Evolutionary conservation across 768 basidiomycete species (phyloP).

Genomic region (Kwoniella mangroviensis): DNA sequence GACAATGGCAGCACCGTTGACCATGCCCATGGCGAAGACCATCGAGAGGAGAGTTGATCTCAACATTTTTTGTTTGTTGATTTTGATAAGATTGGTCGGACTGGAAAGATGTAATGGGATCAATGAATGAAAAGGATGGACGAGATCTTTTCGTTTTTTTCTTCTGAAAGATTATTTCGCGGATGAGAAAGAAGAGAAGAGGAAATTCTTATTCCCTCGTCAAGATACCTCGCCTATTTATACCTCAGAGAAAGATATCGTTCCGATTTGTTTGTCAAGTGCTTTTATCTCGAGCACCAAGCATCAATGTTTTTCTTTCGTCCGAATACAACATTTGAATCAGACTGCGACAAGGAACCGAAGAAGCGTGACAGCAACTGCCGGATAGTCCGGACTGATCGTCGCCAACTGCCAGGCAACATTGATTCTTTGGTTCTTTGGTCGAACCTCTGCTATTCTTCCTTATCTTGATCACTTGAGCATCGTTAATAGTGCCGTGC

Average conservation of each 20-base stretch:
- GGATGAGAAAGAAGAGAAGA: background rate
- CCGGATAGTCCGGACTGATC: background rate
- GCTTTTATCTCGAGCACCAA: background rate
- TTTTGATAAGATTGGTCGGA: background rate
- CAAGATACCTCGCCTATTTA: background rate
- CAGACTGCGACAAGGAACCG: background rate
- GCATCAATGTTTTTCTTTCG: background rate
- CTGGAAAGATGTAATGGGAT: background rate
- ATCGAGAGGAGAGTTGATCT: background rate
- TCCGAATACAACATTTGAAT: background rate
- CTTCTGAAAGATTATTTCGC: too few species aligned
- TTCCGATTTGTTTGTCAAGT: background rate
- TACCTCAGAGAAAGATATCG: background rate
- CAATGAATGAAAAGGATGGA: background rate
- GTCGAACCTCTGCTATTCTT: background rate
- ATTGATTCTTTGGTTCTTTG: background rate
- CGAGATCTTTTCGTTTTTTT: background rate
- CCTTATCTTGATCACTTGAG: too few species aligned
- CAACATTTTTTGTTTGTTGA: background rate
- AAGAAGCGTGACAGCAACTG: background rate
- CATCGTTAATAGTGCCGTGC: too few species aligned
- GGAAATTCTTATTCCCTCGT: background rate
- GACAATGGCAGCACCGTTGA: slow-evolving; percentile 13
- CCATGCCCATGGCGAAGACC: background rate
- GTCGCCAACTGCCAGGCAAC: background rate